Conservation (phyloP, 805 yeast genomes). For the Saccharomycopsis javanensis region DNA sequence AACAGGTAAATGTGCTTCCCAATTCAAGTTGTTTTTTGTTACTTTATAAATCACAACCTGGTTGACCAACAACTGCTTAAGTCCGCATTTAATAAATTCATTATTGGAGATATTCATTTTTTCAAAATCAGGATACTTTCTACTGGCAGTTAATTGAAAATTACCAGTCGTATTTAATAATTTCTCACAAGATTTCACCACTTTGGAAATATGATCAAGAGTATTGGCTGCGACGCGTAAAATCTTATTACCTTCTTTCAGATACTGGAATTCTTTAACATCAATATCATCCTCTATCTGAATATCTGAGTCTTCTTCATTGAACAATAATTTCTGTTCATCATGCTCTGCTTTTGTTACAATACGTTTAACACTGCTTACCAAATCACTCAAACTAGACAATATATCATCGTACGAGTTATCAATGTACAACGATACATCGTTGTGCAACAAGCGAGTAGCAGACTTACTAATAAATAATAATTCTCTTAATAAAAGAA, state of each 20-base stretch:
- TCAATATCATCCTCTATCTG: slow-evolving; percentile 20
- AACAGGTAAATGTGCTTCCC: neutral
- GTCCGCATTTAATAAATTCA: slow-evolving; percentile 50
- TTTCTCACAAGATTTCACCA: slow-evolving; percentile 41
- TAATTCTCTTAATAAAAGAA: slow-evolving; percentile 52
- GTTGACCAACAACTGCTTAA: slow-evolving; percentile 46
- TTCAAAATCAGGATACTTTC: slow-evolving; percentile 59
- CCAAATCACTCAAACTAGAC: slow-evolving; percentile 54
- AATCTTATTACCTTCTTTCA: slow-evolving; percentile 59
- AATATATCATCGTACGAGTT: slow-evolving; percentile 46
- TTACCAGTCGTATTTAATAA: slow-evolving; percentile 55
- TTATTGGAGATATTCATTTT: slow-evolving; percentile 48
- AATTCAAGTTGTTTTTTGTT: neutral
- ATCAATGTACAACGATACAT: slow-evolving; percentile 25
- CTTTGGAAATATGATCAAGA: slow-evolving; percentile 42
- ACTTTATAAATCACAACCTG: slow-evolving; percentile 15
- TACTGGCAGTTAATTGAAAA: slow-evolving; percentile 46
- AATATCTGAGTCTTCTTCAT: slow-evolving; percentile 18
- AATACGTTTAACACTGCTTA: slow-evolving; percentile 51
- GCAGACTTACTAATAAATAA: slow-evolving; percentile 45
- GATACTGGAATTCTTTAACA: slow-evolving; percentile 38
- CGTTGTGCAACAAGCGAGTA: slow-evolving; percentile 12
- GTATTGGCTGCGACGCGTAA: slow-evolving; percentile 51
- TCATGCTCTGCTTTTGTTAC: slow-evolving; percentile 46
- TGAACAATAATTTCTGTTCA: slow-evolving; percentile 18